Evolutionary conservation across 257 asterid species (phyloP).

Genomic region (Eustoma russellianum): DNA sequence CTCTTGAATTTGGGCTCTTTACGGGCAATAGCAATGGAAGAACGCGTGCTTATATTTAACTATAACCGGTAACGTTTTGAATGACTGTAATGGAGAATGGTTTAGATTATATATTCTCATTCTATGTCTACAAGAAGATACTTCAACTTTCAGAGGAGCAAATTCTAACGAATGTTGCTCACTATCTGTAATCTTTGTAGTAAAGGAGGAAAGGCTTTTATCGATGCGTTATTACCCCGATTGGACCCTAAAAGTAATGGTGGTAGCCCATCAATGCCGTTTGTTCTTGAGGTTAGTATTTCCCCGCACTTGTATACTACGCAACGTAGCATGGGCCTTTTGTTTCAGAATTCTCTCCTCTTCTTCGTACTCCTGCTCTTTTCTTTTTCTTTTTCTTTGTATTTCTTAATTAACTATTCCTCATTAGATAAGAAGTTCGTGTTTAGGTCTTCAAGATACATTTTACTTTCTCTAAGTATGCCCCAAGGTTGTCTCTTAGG

Average conservation of each 20-base stretch:
- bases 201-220: constrained; percentile 94
- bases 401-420: too few relatives aligned
- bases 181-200: constrained; percentile 28
- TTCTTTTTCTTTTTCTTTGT: too few relatives aligned
- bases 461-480: too few relatives aligned
- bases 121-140: not conserved
- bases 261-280: constrained; percentile 93
- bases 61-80: constrained; percentile 63
- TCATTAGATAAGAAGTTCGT: too few relatives aligned
- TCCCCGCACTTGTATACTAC: not conserved
- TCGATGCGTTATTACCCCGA: constrained; percentile 83
- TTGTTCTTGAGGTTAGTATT: constrained; percentile 73
- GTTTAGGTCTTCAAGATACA: too few relatives aligned
- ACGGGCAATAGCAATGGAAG: constrained; percentile 89
- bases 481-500: too few relatives aligned
- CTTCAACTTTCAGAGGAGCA: not conserved
- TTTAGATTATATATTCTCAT: not conserved
- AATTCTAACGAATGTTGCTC: constrained; percentile 1
- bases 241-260: constrained; percentile 57
- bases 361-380: too few relatives aligned
- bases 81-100: not conserved
- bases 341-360: too few relatives aligned
- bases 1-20: constrained; percentile 88
- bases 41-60: constrained; percentile 79
- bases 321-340: too few relatives aligned